A percentile compares a stretch with the other conserved stretches of the same genome.
Conservation (phyloP, 148 eudicot species). For the Chenopodium formosanum region DNA sequence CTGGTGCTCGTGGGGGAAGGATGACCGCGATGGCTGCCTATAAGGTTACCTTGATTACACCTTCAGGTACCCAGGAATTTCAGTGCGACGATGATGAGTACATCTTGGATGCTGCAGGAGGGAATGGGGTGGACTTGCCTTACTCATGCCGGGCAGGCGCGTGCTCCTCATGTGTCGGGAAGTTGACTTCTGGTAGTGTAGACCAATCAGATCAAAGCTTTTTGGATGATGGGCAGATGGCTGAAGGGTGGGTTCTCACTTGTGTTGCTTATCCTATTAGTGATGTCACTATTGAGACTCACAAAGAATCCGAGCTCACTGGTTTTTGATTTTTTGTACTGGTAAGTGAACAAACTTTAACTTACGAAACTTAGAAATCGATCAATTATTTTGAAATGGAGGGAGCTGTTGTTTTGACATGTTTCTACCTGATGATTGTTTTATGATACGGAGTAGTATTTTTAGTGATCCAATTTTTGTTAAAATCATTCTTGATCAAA, state of each 20-base stretch:
- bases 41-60: slow-evolving; percentile 66
- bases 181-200: slow-evolving; percentile 42
- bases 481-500: too few species aligned
- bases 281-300: slow-evolving; percentile 69
- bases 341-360: neutral
- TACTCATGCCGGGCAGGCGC: slow-evolving; percentile 88
- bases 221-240: slow-evolving; percentile 71
- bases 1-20: slow-evolving; percentile 31
- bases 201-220: slow-evolving; percentile 74
- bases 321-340: slow-evolving; percentile 1
- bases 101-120: slow-evolving; percentile 72
- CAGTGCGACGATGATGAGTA: slow-evolving; percentile 54
- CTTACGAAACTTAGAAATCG: neutral
- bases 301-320: slow-evolving; percentile 69
- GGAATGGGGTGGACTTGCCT: slow-evolving; percentile 60
- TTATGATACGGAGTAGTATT: neutral
- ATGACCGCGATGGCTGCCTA: slow-evolving; percentile 45
- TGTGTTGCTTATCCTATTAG: slow-evolving; percentile 62
- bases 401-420: too few species aligned
- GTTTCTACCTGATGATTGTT: neutral
- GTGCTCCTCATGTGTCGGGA: slow-evolving; percentile 83
- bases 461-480: too few species aligned
- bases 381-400: neutral
- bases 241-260: slow-evolving; percentile 66
- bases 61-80: slow-evolving; percentile 39